These are phyloP conservation scores for Nadsonia fulvescens DNA, from an alignment of 805 yeast species.

Conservation along the genomic window DNA sequence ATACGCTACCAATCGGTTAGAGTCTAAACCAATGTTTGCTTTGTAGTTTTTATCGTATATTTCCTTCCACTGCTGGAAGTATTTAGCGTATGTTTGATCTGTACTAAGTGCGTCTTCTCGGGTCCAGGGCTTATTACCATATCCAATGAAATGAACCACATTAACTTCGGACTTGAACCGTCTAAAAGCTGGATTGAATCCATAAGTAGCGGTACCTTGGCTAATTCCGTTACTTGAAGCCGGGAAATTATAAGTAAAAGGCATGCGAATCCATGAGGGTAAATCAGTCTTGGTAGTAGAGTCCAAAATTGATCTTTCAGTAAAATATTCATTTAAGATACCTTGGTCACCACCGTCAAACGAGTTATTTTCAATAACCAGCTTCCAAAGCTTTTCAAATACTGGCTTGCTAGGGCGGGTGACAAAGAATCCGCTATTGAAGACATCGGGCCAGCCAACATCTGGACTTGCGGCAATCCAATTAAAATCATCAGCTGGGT, in stretches of 20 bases:
- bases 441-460: constrained; percentile 83
- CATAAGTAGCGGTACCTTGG: constrained; percentile 28
- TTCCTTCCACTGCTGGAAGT: constrained; percentile 10
- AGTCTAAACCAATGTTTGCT: constrained; percentile 8
- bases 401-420: constrained; percentile 31
- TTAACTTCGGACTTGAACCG: constrained; percentile 29
- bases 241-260: no score
- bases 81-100: constrained; percentile 5
- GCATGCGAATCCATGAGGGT: no score
- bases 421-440: constrained; percentile 63
- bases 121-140: constrained; percentile 21
- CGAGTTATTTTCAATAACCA: constrained; percentile 18
- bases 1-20: no score
- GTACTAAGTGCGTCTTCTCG: constrained; percentile 4
- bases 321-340: constrained; percentile 56
- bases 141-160: constrained; percentile 22
- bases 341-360: constrained; percentile 95
- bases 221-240: no score
- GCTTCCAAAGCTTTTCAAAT: constrained; percentile 23
- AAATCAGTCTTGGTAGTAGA: background rate
- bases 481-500: constrained; percentile 3
- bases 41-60: constrained; percentile 4
- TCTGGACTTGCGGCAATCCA: constrained; percentile 42
- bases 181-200: constrained; percentile 51
- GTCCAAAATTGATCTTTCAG: constrained; percentile 10